Evolutionary conservation across 768 basidiomycete genomes (phyloP), one percentile per base, ranked within the genome.

Genomic region (Pleurotus cornucopiae): DNA sequence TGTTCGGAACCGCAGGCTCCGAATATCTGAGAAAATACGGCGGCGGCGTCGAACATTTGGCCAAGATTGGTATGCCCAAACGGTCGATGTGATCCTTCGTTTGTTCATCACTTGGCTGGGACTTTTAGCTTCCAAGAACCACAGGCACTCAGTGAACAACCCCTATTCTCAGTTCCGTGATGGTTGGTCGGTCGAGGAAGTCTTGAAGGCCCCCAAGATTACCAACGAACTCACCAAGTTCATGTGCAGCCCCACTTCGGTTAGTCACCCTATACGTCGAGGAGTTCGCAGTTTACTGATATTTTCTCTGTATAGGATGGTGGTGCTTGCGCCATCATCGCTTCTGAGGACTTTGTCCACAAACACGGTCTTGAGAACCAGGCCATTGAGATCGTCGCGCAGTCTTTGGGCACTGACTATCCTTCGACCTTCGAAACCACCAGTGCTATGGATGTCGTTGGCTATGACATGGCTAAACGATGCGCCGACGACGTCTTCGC

Each of bases 211-310:
- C 2, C 77, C 80, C 5, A 85, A 85, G 70, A 83, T 92, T 65
- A 87, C 78, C 43, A 84, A 82, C 46, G 80, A 89, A 61, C 71
- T 90, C 47, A 91, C 91, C 2, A 88, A 88, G 68, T 86, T 82
- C 67, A 93, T 92, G 89, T 93, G 90, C 64, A 91, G 88, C 62
- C 91, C 91, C 0, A 94, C 91, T 30, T 91, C 83, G 37, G 88
- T 82, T 58, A 57, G 76, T 66, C 11, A 21, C 25, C 23, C 13
- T n/a, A 56, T 38, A 16, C 18, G 5, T 16, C 21, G 3, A 7
- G 23, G 26, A 14, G 38, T 46, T 26, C 56, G 37, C 34, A 7
- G n/a, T 14, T 56, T 11, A 46, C 45, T 18, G 46, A 20, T 51
- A 23, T 57, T 34, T 46, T 46, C 39, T 34, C 26, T 46, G 57